A percentile compares a stretch with the other conserved stretches of the same genome.
phyloP scores from a whole-genome alignment of 1,284 basidiomycete species.

The Omphalotus olearius region DNA sequence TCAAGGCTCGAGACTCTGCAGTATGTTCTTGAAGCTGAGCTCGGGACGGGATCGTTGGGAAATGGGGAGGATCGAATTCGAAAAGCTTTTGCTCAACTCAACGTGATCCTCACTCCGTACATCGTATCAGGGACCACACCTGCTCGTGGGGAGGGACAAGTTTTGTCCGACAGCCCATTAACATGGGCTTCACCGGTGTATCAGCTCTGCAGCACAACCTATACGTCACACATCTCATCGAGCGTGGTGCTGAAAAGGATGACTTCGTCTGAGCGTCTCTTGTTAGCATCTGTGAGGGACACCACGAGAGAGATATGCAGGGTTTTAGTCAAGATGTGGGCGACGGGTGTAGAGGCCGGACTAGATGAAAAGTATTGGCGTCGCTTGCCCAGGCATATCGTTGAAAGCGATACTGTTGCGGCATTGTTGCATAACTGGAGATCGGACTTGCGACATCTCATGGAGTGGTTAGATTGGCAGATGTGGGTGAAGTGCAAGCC shows the following conservation, averaged over 20 bases:
- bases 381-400: conserved; percentile 1
- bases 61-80: conserved; percentile 15
- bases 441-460: conserved; percentile 25
- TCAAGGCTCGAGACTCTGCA: conserved; percentile 37
- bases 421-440: conserved; percentile 21
- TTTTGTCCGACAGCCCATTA: background rate
- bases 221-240: conserved; percentile 26
- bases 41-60: conserved; percentile 14
- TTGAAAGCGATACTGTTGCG: background rate
- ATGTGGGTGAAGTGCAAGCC: conserved; percentile 35
- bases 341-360: conserved; percentile 30
- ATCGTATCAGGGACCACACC: conserved; percentile 19
- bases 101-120: conserved; percentile 34
- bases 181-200: conserved; percentile 29
- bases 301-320: conserved; percentile 43
- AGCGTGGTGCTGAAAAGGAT: conserved; percentile 16
- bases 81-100: conserved; percentile 26
- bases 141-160: background rate
- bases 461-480: conserved; percentile 39
- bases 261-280: conserved; percentile 31
- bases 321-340: conserved; percentile 40
- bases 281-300: conserved; percentile 30
- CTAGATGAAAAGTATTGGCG: conserved; percentile 19
- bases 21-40: conserved; percentile 25
- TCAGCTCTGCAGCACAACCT: conserved; percentile 30